A percentile compares a stretch with the other conserved stretches of the same genome.
Evolutionary conservation across 768 basidiomycete species (phyloP).

Genomic region (Calocybe indica): DNA sequence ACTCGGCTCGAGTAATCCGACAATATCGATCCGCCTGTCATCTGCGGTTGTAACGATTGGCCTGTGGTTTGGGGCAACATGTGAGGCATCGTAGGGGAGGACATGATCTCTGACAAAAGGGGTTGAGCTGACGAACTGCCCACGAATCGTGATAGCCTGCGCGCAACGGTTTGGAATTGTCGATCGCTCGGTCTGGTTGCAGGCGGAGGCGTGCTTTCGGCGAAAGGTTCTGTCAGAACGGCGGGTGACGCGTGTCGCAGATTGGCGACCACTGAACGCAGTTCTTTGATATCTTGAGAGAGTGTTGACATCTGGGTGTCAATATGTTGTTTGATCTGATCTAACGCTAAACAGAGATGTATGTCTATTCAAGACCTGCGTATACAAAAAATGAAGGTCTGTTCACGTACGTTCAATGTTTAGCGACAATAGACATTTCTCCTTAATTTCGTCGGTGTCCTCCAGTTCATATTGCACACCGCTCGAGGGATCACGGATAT

Average conservation of each 20-base stretch:
- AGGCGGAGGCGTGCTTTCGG: conserved; percentile 59
- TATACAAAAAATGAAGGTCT: not conserved
- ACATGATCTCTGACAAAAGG: conserved; percentile 16
- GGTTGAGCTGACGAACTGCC: conserved; percentile 31
- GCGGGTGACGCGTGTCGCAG: conserved; percentile 50
- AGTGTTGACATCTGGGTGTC: conserved; percentile 83
- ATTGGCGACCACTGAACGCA: conserved; percentile 58
- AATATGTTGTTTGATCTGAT: conserved; percentile 98
- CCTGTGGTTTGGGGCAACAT: conserved; percentile 63
- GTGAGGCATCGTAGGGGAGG: conserved; percentile 17
- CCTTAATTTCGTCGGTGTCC: conserved; percentile 87
- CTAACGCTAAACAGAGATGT: conserved; percentile 58
- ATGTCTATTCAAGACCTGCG: conserved; percentile 5
- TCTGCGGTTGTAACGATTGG: conserved; percentile 61
- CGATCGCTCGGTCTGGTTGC: conserved; percentile 62
- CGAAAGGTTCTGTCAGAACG: conserved; percentile 49
- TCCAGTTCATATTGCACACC: conserved; percentile 96
- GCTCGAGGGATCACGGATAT: conserved; percentile 87
- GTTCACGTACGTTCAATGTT: conserved; percentile 89
- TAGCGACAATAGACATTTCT: conserved; percentile 81
- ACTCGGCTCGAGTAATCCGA: conserved; percentile 72
- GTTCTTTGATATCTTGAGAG: conserved; percentile 86
- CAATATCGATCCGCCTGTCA: conserved; percentile 68
- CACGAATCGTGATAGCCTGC: conserved; percentile 68
- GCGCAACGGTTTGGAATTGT: conserved; percentile 68